Percentiles rank a stretch among this genome's conserved stretches.
phyloP scores from a whole-genome alignment of 306 rosid genomes.

The Trifolium pratense region DNA sequence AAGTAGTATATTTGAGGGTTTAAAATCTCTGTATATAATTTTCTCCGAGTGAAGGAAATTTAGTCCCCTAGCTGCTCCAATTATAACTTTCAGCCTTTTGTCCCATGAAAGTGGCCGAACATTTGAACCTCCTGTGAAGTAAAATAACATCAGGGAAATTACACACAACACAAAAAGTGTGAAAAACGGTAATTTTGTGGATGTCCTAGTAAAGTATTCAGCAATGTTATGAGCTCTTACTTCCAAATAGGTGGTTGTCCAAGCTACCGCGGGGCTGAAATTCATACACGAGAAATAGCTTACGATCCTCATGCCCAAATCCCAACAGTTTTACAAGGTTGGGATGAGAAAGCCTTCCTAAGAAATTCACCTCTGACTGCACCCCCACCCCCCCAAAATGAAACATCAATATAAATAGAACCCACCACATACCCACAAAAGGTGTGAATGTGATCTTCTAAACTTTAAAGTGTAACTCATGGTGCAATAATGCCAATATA shows the following conservation, averaged over 20 bases:
- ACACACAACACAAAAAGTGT: background rate
- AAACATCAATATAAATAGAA: slow-evolving; percentile 22
- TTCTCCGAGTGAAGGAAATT: slow-evolving; percentile 77
- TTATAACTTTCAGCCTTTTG: slow-evolving; percentile 69
- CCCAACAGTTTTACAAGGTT: slow-evolving; percentile 84
- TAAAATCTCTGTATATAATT: slow-evolving; percentile 84
- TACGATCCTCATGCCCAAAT: slow-evolving; percentile 62
- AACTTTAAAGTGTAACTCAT: background rate
- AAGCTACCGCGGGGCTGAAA: slow-evolving; percentile 81
- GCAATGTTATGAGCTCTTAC: slow-evolving; percentile 54
- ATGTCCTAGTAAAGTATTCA: slow-evolving; percentile 22
- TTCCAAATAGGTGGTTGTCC: slow-evolving; percentile 87
- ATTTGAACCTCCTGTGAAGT: slow-evolving; percentile 69
- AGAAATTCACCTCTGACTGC: slow-evolving; percentile 93
- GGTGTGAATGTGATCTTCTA: background rate
- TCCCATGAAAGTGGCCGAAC: slow-evolving; percentile 84
- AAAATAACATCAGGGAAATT: slow-evolving; percentile 30
- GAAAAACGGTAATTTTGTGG: background rate
- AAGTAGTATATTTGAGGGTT: slow-evolving; percentile 84
- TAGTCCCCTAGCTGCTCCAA: slow-evolving; percentile 88
- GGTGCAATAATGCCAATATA: slow-evolving; percentile 31
- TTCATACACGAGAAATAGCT: slow-evolving; percentile 72
- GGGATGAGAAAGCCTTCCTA: slow-evolving; percentile 91
- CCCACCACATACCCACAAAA: slow-evolving; percentile 8
- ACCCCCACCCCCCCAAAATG: background rate